These are phyloP conservation scores for Marvania coccoides DNA, from an alignment of 139 green algal genomes.

Conservation along the genomic window DNA sequence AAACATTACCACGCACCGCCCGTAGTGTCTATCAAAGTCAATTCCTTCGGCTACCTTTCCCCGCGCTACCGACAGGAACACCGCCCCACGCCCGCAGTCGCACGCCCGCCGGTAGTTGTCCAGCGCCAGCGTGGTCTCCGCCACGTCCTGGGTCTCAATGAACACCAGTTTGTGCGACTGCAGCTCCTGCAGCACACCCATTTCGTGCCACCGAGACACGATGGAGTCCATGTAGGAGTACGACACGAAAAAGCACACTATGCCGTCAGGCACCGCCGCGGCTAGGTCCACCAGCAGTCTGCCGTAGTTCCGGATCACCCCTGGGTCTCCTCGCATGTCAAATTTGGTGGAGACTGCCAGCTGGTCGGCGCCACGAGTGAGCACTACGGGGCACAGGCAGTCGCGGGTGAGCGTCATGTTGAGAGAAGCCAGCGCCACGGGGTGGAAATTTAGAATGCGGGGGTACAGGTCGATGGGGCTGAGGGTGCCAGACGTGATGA, in stretches of 20 bases:
- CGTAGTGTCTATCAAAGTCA: constrained; percentile 96
- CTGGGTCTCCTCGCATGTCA: constrained; percentile 76
- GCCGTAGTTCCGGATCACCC: constrained; percentile 82
- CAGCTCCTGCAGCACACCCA: constrained; percentile 88
- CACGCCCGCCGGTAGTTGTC: constrained; percentile 97
- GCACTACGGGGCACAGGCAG: constrained; percentile 93
- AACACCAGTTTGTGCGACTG: constrained; percentile 96
- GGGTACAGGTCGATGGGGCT: constrained; percentile 96
- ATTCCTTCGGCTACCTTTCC: constrained; percentile 94
- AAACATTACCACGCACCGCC: constrained; percentile 93
- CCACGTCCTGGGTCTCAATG: constrained; percentile 96
- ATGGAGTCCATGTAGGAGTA: constrained; percentile 98
- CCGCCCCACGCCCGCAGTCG: constrained; percentile 88
- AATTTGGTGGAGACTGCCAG: constrained; percentile 84
- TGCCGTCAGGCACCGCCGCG: constrained; percentile 81
- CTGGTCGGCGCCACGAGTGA: constrained; percentile 88
- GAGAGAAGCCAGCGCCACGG: constrained; percentile 76
- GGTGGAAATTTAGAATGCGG: constrained; percentile 92
- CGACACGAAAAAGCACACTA: constrained; percentile 96
- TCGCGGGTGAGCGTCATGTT: constrained; percentile 94
- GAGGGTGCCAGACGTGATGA: constrained; percentile 97
- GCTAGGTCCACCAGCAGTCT: constrained; percentile 87
- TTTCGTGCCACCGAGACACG: constrained; percentile 87
- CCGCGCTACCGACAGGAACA: constrained; percentile 83
- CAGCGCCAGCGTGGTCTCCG: constrained; percentile 96